Evolutionary conservation across 1,284 basidiomycete species (phyloP).

Genomic region (Cryptococcus sp.): DNA sequence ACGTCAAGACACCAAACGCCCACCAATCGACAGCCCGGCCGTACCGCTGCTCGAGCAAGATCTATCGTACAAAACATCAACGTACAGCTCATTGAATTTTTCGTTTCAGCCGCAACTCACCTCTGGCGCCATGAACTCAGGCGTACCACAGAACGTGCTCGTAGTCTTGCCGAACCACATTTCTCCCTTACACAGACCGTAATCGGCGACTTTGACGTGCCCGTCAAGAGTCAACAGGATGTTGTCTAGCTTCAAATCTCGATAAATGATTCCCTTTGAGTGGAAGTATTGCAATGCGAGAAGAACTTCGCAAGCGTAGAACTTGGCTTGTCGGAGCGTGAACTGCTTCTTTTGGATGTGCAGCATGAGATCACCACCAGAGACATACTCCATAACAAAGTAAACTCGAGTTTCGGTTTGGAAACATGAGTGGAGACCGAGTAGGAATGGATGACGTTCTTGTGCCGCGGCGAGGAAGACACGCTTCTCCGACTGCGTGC

Average conservation of each 20-base stretch:
- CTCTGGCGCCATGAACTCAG: slow-evolving; percentile 99
- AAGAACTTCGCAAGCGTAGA: slow-evolving; percentile 97
- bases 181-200: slow-evolving; percentile 98
- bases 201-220: slow-evolving; percentile 98
- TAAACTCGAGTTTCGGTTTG: slow-evolving; percentile 97
- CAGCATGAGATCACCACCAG: slow-evolving; percentile 76
- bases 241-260: slow-evolving; percentile 97
- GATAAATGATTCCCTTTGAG: slow-evolving; percentile 90
- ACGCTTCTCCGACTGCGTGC: slow-evolving; percentile 98
- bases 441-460: slow-evolving; percentile 95
- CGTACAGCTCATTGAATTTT: not conserved
- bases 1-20: slow-evolving; percentile 98
- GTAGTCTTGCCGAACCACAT: slow-evolving; percentile 99
- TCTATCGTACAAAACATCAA: slow-evolving; percentile 58
- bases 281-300: slow-evolving; percentile 98
- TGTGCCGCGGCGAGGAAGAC: slow-evolving; percentile 95
- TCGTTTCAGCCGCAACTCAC: slow-evolving; percentile 55
- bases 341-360: slow-evolving; percentile 81
- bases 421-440: slow-evolving; percentile 98
- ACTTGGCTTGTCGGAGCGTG: slow-evolving; percentile 84
- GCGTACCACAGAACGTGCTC: slow-evolving; percentile 98
- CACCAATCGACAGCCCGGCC: slow-evolving; percentile 99
- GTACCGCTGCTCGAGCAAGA: slow-evolving; percentile 96
- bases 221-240: slow-evolving; percentile 96
- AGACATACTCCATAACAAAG: slow-evolving; percentile 79